phyloP scores from a whole-genome alignment of 306 rosid genomes.

The Cyamopsis tetragonoloba region DNA sequence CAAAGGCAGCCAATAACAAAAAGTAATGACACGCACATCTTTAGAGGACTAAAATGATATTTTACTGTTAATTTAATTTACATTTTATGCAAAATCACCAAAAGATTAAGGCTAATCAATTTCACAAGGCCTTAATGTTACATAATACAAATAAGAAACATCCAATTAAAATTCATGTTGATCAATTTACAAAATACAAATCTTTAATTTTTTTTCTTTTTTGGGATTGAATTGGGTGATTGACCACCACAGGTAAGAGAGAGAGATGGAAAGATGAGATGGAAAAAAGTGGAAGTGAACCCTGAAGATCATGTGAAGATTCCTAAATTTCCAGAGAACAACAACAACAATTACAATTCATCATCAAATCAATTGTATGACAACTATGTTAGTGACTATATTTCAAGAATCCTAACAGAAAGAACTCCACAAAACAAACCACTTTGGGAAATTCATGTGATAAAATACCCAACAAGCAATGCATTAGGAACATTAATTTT shows the following conservation, averaged over 20 bases:
- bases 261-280: constrained; percentile 31
- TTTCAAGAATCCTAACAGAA: constrained; percentile 23
- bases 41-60: no score
- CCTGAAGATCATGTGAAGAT: constrained; percentile 46
- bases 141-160: background rate
- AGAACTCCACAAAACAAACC: constrained; percentile 37
- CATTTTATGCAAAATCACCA: background rate
- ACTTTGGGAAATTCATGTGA: constrained; percentile 49
- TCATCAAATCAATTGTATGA: constrained; percentile 40
- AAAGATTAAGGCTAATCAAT: background rate
- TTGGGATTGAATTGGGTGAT: background rate
- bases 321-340: constrained; percentile 38
- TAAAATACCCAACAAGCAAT: constrained; percentile 53
- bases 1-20: no score
- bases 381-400: constrained; percentile 32
- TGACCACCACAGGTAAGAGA: constrained; percentile 28
- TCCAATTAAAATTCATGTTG: background rate
- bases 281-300: constrained; percentile 48
- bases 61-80: no score
- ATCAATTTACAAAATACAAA: no score
- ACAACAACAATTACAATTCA: no score
- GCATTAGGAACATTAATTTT: constrained; percentile 40
- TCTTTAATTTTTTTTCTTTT: no score
- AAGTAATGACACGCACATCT: no score
- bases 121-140: background rate